Evolutionary conservation across 2,329 filamentous ascomycete species (phyloP).

Genomic region (Stachybotrys elegans): DNA sequence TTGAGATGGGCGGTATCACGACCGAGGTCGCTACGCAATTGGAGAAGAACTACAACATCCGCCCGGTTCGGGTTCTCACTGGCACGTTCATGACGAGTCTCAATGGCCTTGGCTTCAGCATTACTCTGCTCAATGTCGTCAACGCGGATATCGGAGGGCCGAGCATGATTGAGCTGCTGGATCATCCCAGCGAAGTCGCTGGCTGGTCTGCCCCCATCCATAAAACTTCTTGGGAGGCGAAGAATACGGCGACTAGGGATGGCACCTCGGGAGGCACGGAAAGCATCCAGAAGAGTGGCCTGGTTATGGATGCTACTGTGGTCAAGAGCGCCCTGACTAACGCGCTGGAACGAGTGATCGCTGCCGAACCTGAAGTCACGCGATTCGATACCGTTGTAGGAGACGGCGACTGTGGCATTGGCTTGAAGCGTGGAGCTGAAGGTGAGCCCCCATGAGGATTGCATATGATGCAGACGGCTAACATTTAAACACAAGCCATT

Average conservation of each 20-base stretch:
- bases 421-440: slow-evolving; percentile 82
- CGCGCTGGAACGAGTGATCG: slow-evolving; percentile 58
- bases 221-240: slow-evolving; percentile 58
- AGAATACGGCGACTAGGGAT: slow-evolving; percentile 42
- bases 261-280: slow-evolving; percentile 25
- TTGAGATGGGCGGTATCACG: slow-evolving; percentile 69
- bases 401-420: slow-evolving; percentile 86
- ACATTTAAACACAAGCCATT: slow-evolving; percentile 38
- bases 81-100: slow-evolving; percentile 77
- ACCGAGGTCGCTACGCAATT: slow-evolving; percentile 64
- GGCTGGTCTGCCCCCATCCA: slow-evolving; percentile 65
- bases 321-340: slow-evolving; percentile 48
- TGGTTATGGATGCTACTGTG: slow-evolving; percentile 46
- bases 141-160: slow-evolving; percentile 53
- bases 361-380: slow-evolving; percentile 66
- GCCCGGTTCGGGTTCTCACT: slow-evolving; percentile 58
- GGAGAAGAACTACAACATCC: slow-evolving; percentile 49
- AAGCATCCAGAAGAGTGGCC: slow-evolving; percentile 37
- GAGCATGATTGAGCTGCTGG: slow-evolving; percentile 64
- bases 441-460: no score
- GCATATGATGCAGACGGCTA: no score
- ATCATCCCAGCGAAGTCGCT: slow-evolving; percentile 62
- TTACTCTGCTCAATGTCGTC: slow-evolving; percentile 62
- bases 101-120: slow-evolving; percentile 71
- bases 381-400: slow-evolving; percentile 78